Percentiles rank a stretch among this genome's conserved stretches.
These are phyloP conservation scores for Podospora didyma DNA, from an alignment of 495 filamentous ascomycete species.

Conservation along the genomic window DNA sequence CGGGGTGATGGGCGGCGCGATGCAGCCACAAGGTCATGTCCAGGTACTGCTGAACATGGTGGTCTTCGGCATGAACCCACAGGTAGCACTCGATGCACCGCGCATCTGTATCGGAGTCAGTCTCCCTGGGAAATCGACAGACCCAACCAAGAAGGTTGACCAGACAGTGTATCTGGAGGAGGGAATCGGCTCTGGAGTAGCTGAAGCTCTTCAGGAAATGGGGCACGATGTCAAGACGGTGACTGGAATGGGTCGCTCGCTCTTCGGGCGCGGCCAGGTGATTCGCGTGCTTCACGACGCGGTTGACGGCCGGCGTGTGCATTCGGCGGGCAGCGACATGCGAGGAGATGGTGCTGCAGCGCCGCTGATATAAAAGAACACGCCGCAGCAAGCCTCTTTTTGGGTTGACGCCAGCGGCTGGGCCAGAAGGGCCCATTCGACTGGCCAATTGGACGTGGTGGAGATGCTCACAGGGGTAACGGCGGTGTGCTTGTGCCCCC, in stretches of 20 bases:
- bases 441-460: no score
- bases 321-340: slow-evolving; percentile 70
- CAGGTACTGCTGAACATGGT: slow-evolving; percentile 82
- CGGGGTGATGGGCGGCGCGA: slow-evolving; percentile 87
- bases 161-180: slow-evolving; percentile 64
- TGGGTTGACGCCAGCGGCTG: no score
- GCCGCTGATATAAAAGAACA: slow-evolving; percentile 35
- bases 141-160: slow-evolving; percentile 22
- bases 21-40: slow-evolving; percentile 88
- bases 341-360: slow-evolving; percentile 74
- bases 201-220: slow-evolving; percentile 52
- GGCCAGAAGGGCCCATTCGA: no score
- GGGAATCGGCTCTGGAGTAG: slow-evolving; percentile 59
- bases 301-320: slow-evolving; percentile 60
- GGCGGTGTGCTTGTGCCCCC: no score
- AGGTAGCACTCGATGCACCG: slow-evolving; percentile 75
- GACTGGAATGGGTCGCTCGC: slow-evolving; percentile 54
- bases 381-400: background rate
- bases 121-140: slow-evolving; percentile 38
- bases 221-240: slow-evolving; percentile 66
- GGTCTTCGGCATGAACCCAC: slow-evolving; percentile 70
- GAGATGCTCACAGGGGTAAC: no score
- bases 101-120: slow-evolving; percentile 66
- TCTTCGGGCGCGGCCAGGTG: slow-evolving; percentile 79
- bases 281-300: slow-evolving; percentile 53